Evolutionary conservation across 208 protist species (phyloP).

Genomic region (Porcisia deanei): DNA sequence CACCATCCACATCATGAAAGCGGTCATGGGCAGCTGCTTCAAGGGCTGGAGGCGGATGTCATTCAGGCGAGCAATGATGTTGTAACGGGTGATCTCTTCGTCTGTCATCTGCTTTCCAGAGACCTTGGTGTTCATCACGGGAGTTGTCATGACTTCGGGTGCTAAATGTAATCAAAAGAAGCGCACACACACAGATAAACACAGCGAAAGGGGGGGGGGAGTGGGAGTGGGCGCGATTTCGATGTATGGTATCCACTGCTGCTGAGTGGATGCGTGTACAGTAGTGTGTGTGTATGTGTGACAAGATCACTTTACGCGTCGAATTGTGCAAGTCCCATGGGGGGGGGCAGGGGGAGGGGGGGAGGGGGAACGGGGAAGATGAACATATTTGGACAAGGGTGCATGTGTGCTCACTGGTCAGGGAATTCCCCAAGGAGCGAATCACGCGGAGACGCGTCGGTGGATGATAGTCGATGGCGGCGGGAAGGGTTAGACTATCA

Average conservation of each 20-base stretch:
- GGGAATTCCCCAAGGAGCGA: background rate
- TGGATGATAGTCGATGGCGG: background rate
- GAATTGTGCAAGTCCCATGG: background rate
- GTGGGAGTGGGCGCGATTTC: background rate
- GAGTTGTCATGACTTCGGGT: conserved; percentile 12
- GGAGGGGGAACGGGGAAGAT: too few relatives aligned
- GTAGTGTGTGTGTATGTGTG: background rate
- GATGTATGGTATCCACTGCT: background rate
- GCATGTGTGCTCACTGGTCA: background rate
- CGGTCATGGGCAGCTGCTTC: conserved; percentile 84
- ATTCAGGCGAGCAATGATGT: conserved; percentile 62
- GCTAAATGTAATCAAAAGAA: background rate
- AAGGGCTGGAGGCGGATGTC: conserved; percentile 73
- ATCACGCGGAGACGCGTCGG: background rate
- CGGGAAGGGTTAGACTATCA: background rate
- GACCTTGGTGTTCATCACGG: conserved; percentile 5
- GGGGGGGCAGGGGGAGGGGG: background rate
- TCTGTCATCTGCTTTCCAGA: conserved; percentile 40
- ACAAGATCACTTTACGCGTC: background rate
- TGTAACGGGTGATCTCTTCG: conserved; percentile 50
- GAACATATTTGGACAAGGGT: background rate
- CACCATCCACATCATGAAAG: conserved; percentile 90
- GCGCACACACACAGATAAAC: background rate
- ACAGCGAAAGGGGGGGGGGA: background rate
- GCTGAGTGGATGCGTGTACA: background rate